Base-by-base conservation (phyloP, 441 rosid species). In the Oxalis stricta region DNA sequence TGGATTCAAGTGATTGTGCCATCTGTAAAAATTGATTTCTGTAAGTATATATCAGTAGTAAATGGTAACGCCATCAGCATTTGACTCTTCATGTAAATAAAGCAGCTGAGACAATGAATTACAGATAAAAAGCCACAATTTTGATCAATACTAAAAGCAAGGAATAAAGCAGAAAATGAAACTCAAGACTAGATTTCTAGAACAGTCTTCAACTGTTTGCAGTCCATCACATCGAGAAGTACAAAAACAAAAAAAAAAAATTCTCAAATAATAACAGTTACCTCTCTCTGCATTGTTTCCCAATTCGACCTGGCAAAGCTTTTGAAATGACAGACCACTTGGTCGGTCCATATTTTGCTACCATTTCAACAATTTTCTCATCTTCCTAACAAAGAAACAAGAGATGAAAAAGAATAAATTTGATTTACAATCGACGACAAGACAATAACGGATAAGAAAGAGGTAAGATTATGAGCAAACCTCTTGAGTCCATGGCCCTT, bases 1-100 rank as follows among this genome's bases (percentile, higher is more conserved):
- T 32, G 99, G 99, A 80, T 93, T 82, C 70, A 93, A 80, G 71
- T 93, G 99, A 73, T 93, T 84, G 70, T 93, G 91, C 99, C 99
- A 93, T 72, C 99, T 92, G 60, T 41, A 73, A 35, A 52, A 18
- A 48, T 31, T 26, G 10, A 24, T 49, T 44, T 48, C 33, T 38
- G 22, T 46, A 41, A 45, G 16, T 11, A 17, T 8, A 22, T 3
- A n/a, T n/a, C n/a, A n/a, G n/a, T n/a, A n/a, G n/a, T n/a, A 17
- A 20, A 44, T 52, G 13, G 33, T 30, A 11, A 43, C 35, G 32
- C 37, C 36, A 31, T 20, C 29, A 8, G 5, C 31, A 2, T 7
- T 13, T 31, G 33, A 22, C 31, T 30, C 40, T 40, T 39, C 22
- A 19, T 11, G 34, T 18, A 41, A 7, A 48, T 29, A 34, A n/a